A percentile compares a stretch with the other conserved stretches of the same genome.
Conservation (phyloP, 2,329 filamentous ascomycete species). For the Aspergillus unguis region DNA sequence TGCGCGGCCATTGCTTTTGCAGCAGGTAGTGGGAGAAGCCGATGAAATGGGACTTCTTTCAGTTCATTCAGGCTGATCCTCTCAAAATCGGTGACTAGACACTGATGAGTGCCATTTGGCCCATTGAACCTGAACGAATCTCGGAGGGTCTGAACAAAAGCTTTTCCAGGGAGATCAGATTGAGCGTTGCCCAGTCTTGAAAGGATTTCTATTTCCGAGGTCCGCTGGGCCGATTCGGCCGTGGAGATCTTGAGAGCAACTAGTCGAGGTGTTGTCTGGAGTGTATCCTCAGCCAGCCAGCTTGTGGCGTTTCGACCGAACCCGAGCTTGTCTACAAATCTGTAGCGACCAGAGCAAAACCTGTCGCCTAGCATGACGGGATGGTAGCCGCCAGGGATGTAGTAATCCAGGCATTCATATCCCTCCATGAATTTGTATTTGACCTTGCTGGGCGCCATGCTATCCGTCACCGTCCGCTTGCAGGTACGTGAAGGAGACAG, state of each 20-base stretch:
- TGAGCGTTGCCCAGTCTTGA: constrained; percentile 6
- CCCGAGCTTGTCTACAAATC: constrained; percentile 3
- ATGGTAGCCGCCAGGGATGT: constrained; percentile 2
- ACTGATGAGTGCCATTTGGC: constrained; percentile 22
- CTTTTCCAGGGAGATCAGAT: constrained; percentile 13
- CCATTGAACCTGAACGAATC: constrained; percentile 20
- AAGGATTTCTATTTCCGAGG: constrained; percentile 15
- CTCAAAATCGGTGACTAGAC: constrained; percentile 19
- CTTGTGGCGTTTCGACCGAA: constrained; percentile 4
- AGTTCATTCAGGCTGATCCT: constrained; percentile 19
- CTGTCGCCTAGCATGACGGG: constrained; percentile 2
- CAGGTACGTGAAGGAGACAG: too few species aligned
- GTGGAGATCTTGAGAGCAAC: constrained; percentile 17
- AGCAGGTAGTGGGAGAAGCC: constrained; percentile 8
- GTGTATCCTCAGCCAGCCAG: constrained; percentile 16
- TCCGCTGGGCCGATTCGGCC: constrained; percentile 12
- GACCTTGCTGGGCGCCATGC: too few species aligned
- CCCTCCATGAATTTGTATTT: not conserved
- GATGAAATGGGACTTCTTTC: constrained; percentile 18
- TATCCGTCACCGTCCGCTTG: too few species aligned
- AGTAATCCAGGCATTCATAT: constrained; percentile 7
- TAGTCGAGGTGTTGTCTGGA: not conserved
- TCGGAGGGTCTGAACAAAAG: constrained; percentile 14
- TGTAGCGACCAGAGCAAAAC: constrained; percentile 5
- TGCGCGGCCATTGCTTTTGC: constrained; percentile 20